Conservation (phyloP, 768 basidiomycete species). For the Boletus coccyginus region DNA sequence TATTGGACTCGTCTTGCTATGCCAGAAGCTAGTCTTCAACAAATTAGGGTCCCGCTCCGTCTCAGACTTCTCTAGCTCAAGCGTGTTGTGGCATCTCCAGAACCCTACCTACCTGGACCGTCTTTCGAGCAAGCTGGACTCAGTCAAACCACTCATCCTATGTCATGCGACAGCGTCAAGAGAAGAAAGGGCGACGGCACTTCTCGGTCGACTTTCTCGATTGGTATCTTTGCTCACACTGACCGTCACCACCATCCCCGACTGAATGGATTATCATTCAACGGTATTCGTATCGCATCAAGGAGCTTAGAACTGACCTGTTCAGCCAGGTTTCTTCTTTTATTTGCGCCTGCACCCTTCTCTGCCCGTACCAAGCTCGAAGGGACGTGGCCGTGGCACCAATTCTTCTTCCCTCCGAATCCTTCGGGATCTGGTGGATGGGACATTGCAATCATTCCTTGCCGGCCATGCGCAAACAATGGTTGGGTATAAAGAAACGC, state of each 20-base stretch:
- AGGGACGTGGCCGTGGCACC: neutral
- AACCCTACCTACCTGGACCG: conserved; percentile 1
- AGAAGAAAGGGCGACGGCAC: neutral
- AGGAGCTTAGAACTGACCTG: neutral
- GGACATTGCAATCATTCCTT: neutral
- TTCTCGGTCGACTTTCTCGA: neutral
- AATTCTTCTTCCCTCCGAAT: too few species aligned
- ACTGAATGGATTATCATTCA: neutral
- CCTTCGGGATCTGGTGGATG: neutral
- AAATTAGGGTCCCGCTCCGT: neutral
- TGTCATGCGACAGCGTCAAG: neutral
- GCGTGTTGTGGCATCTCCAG: conserved; percentile 2
- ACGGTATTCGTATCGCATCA: conserved; percentile 2
- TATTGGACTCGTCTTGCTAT: neutral
- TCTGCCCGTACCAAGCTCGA: neutral
- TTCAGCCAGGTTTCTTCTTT: neutral
- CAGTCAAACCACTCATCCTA: neutral
- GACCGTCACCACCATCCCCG: neutral
- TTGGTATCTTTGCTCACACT: neutral
- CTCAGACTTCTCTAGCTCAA: neutral
- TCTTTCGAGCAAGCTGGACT: conserved; percentile 2
- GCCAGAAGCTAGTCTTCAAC: neutral
- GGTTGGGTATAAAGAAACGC: too few species aligned
- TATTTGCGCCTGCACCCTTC: neutral
- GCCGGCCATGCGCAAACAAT: neutral